Evolutionary conservation across 2,329 filamentous ascomycete species (phyloP), one percentile per base, ranked within the genome.

Genomic region (Talaromyces rugulosus): DNA sequence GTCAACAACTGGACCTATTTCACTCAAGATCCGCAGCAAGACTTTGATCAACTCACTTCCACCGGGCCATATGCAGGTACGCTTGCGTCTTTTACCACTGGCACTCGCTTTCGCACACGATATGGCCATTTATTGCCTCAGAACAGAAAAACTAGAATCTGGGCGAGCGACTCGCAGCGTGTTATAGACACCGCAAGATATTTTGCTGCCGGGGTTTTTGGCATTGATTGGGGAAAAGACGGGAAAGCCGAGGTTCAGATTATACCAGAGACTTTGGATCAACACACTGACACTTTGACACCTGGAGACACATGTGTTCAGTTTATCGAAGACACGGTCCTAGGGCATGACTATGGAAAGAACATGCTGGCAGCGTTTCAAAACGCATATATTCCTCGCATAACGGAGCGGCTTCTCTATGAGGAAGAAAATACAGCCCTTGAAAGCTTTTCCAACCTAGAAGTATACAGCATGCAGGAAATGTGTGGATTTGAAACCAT

Each of bases 401-500:
- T 85, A 50, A 74, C 76, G 40, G 62, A 75, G 14, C 76, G 83
- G 23, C 70, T 86, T 4, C 56, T 68, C 36, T 18, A 44, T 1
- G 59, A 66, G 6, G 60, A 72, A 33, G 51, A 57, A 1, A 73
- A 73, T 51, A 30, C 53, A 6, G 66, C 68, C 1, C 64, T 75
- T 5, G 72, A 80, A n/a, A 79, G 78, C 34, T 78, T 84, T 61
- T 75, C 71, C 0, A 74, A 79, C 53, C 67, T 74, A 3, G 83
- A 86, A 59, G 70, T 86, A 42, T 87, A 81, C 66, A 77, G 80
- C 62, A 86, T 87, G 84, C 84, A 86, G 69, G 83, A 86, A 66
- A 81, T 86, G 75, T 87, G 84, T 68, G 84, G 82, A 1, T 87
- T 86, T 65, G 85, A 87, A 70, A 83, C 77, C 0, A 78, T 82